Evolutionary conservation across 1,284 basidiomycete species (phyloP).

Genomic region (Papiliotrema laurentii): DNA sequence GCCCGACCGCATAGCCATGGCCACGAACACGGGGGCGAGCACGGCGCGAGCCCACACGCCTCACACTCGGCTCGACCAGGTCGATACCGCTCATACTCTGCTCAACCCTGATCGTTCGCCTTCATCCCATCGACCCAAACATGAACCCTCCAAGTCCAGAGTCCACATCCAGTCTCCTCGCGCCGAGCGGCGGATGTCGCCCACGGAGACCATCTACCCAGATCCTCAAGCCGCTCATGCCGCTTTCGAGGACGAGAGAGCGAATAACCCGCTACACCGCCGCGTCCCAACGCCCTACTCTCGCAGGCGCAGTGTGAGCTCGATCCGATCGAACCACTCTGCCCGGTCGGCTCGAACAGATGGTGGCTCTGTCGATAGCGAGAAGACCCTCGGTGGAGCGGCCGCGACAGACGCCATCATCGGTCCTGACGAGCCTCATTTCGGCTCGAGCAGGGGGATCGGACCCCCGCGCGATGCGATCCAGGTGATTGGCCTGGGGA

Average conservation of each 20-base stretch:
- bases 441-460: constrained; percentile 20
- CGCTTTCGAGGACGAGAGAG: constrained; percentile 23
- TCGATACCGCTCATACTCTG: too few relatives aligned
- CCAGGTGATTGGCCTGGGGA: constrained; percentile 32
- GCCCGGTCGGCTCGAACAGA: constrained; percentile 5
- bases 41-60: not conserved
- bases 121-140: too few relatives aligned
- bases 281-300: constrained; percentile 28
- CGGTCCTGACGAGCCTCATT: constrained; percentile 21
- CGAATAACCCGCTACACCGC: constrained; percentile 11
- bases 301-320: not conserved
- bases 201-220: constrained; percentile 27
- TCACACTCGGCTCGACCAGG: too few relatives aligned
- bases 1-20: not conserved
- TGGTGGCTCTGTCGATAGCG: constrained; percentile 1
- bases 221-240: constrained; percentile 22
- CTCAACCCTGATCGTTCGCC: too few relatives aligned
- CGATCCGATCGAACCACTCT: constrained; percentile 1
- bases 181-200: constrained; percentile 12
- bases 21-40: not conserved
- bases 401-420: constrained; percentile 5
- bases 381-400: not conserved
- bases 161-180: not conserved
- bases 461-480: constrained; percentile 33
- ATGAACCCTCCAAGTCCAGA: not conserved